Evolutionary conservation across 2,329 filamentous ascomycete genomes (phyloP).

Genomic region (Zalaria sp.): DNA sequence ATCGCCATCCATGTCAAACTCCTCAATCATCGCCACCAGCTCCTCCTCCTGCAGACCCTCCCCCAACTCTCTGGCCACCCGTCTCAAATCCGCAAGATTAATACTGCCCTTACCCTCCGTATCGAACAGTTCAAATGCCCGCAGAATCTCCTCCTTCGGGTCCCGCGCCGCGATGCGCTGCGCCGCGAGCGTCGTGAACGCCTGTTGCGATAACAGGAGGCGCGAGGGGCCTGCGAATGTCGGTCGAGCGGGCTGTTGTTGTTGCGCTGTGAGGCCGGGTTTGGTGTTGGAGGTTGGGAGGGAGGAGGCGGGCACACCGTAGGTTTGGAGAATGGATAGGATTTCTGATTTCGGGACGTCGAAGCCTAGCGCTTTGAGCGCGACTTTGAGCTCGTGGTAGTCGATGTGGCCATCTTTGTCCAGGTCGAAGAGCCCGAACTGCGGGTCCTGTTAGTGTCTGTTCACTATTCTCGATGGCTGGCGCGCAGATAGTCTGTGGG

Average conservation of each 20-base stretch:
- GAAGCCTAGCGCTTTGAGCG: conserved; percentile 89
- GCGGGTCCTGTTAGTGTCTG: not conserved
- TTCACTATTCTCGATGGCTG: no score
- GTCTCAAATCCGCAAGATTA: conserved; percentile 70
- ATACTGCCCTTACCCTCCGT: conserved; percentile 85
- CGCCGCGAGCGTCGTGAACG: conserved; percentile 62
- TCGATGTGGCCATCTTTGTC: conserved; percentile 90
- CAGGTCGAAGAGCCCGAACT: conserved; percentile 94
- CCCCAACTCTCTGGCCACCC: conserved; percentile 80
- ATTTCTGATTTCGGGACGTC: conserved; percentile 79
- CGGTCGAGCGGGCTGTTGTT: conserved; percentile 9
- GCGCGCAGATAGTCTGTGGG: no score
- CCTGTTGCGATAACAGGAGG: conserved; percentile 56
- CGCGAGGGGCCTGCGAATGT: conserved; percentile 35
- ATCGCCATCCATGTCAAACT: conserved; percentile 90
- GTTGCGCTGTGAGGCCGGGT: conserved; percentile 37
- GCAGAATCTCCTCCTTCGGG: conserved; percentile 77
- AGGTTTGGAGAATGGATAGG: conserved; percentile 62
- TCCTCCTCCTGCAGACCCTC: conserved; percentile 90
- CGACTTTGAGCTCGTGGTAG: conserved; percentile 96
- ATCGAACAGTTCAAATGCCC: conserved; percentile 90
- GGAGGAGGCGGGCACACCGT: conserved; percentile 47
- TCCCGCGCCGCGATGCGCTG: conserved; percentile 69
- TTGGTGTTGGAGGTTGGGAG: conserved; percentile 6
- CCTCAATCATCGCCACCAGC: conserved; percentile 89